These are phyloP conservation scores for Pichia sporocuriosa DNA, from an alignment of 805 yeast genomes.

Conservation along the genomic window DNA sequence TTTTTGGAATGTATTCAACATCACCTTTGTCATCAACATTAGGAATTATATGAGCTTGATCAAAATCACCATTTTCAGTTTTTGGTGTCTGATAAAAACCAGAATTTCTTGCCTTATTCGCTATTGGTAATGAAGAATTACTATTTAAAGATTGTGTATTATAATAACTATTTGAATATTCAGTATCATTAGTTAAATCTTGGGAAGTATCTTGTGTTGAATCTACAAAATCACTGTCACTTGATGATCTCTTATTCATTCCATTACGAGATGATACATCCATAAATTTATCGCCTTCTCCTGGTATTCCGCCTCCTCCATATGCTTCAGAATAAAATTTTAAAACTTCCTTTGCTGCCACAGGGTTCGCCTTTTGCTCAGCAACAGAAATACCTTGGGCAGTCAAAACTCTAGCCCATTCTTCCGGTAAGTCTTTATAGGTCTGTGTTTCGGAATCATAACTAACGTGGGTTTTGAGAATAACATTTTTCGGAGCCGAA, in stretches of 20 bases:
- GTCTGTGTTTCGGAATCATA: constrained; percentile 78
- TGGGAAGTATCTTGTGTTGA: constrained; percentile 9
- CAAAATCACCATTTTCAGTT: constrained; percentile 7
- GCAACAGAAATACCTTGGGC: constrained; percentile 83
- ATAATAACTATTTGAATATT: not conserved
- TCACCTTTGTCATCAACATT: constrained; percentile 2
- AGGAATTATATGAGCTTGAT: constrained; percentile 2
- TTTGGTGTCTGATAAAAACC: constrained; percentile 7
- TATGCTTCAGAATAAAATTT: constrained; percentile 23
- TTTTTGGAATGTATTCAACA: constrained; percentile 27
- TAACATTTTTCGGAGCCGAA: constrained; percentile 86
- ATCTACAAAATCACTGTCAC: constrained; percentile 14
- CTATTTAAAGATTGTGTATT: constrained; percentile 3
- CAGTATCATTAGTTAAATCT: constrained; percentile 4
- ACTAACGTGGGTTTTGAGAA: constrained; percentile 91
- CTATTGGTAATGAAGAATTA: constrained; percentile 7
- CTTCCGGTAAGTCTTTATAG: constrained; percentile 86
- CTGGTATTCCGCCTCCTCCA: constrained; percentile 5
- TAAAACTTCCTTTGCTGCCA: constrained; percentile 54
- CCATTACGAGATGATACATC: constrained; percentile 13
- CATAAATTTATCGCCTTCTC: constrained; percentile 26
- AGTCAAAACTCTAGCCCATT: constrained; percentile 79
- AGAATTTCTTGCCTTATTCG: not conserved
- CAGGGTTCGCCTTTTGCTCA: constrained; percentile 88
- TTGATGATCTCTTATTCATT: constrained; percentile 15